Evolutionary conservation across 208 protist genomes (phyloP), one percentile per base, ranked within the genome.

Genomic region (Wallacemonas sp.): DNA sequence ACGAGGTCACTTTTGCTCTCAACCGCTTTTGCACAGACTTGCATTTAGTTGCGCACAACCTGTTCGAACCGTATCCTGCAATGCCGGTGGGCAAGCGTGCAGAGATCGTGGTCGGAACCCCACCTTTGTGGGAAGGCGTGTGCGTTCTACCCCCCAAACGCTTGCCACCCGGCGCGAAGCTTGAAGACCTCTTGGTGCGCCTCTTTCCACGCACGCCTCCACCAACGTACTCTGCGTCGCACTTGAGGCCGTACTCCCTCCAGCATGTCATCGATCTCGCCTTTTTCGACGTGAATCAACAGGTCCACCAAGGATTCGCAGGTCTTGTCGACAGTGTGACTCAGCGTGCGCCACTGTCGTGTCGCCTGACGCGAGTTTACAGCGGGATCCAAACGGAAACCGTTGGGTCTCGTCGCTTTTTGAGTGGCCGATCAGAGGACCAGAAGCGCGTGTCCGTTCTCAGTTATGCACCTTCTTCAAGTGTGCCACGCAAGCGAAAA

Each of bases 31-130:
- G 77, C 64, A 12, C 61, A 2, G 75, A 74, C 29, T 69, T 93
- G 60, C 83, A 93, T 64, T 67, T 93, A n/a, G 68, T 93, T 1
- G 81, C 85, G 47, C 87, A 93, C 75, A 93, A 93, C 30, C 61
- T 93, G 54, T 93, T 90, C 69, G 87, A 85, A 11, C 74, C 68
- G 12, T 87, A 82, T 34, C 87, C 87, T 30, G 67, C 81, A 5
- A 84, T 90, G 43, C 81, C 87, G 11, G 41, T 47, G 16, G 74
- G 66, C 19, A 85, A 80, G 68, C 76, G 72, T 16, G 83, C 87
- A 0, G 87, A 93, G 49, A 72, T 93, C 41, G 87, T 93, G n/a
- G 80, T 93, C 2, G 87, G 64, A 21, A 93, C 87, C 2, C 67
- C 81, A 3, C 76, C 83, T 23, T 56, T 93, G 27, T 93, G 87